phyloP scores from a whole-genome alignment of 768 basidiomycete species.

The Leccinum disarticulatum region DNA sequence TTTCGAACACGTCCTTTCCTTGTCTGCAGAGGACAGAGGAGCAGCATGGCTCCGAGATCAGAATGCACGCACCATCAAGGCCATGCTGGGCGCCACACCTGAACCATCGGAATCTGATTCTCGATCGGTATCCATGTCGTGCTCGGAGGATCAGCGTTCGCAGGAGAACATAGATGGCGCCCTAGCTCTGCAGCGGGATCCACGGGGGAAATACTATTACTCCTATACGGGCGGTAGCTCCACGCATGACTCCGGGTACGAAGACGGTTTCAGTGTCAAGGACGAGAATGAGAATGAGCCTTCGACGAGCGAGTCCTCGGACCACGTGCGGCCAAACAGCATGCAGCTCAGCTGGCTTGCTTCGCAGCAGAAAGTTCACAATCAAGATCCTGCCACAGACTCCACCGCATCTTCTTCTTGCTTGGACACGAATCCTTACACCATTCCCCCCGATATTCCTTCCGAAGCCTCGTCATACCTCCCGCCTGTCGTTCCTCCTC shows the following conservation, averaged over 20 bases:
- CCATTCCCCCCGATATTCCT: conserved; percentile 40
- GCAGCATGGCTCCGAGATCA: conserved; percentile 85
- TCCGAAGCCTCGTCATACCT: conserved; percentile 55
- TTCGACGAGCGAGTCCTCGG: conserved; percentile 24
- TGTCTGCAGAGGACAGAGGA: conserved; percentile 62
- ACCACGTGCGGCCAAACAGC: conserved; percentile 56
- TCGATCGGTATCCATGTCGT: conserved; percentile 39
- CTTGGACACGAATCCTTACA: conserved; percentile 16
- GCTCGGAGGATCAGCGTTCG: conserved; percentile 31
- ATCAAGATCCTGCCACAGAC: conserved; percentile 15
- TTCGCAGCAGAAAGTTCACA: conserved; percentile 43
- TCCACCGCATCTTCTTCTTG: conserved; percentile 18
- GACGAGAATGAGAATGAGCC: conserved; percentile 34
- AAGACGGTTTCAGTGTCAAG: conserved; percentile 44
- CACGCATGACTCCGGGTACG: conserved; percentile 52
- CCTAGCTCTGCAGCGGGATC: conserved; percentile 64
- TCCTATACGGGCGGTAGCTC: conserved; percentile 57
- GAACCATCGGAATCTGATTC: conserved; percentile 60
- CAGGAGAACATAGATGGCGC: conserved; percentile 54
- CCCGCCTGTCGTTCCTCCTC: conserved; percentile 48
- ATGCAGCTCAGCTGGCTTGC: conserved; percentile 68
- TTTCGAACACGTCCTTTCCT: conserved; percentile 38
- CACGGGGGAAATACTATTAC: conserved; percentile 75
- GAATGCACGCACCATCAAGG: conserved; percentile 60
- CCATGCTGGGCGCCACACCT: conserved; percentile 56